phyloP scores from a whole-genome alignment of 1,139 yeast species.

The Hansenula lynferdii region DNA sequence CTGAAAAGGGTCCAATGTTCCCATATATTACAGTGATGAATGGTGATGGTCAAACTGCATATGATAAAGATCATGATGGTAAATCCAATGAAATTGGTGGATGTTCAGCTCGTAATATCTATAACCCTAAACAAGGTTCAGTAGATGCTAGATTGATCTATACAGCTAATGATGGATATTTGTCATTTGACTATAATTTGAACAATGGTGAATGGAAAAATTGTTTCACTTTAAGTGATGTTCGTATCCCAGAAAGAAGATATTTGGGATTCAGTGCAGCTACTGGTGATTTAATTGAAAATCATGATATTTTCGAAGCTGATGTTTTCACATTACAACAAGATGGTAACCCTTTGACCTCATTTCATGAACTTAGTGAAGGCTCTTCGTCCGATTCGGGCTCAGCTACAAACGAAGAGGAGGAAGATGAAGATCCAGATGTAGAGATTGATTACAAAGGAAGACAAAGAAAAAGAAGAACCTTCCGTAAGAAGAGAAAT shows the following conservation, averaged over 20 bases:
- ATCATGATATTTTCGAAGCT: constrained; percentile 54
- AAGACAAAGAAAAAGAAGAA: constrained; percentile 19
- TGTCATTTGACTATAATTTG: constrained; percentile 65
- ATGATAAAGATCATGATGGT: constrained; percentile 71
- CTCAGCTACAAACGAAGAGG: constrained; percentile 34
- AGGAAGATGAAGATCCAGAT: constrained; percentile 4
- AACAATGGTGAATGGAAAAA: constrained; percentile 58
- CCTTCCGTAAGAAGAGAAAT: constrained; percentile 23
- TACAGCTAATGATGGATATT: constrained; percentile 54
- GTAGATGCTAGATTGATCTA: constrained; percentile 49
- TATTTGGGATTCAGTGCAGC: constrained; percentile 73
- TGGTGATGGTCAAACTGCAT: constrained; percentile 57
- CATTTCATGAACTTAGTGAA: constrained; percentile 23
- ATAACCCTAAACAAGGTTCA: constrained; percentile 35
- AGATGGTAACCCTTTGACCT: constrained; percentile 25
- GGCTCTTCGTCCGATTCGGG: constrained; percentile 32
- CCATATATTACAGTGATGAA: constrained; percentile 70
- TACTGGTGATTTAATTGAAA: constrained; percentile 73
- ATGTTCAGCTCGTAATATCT: constrained; percentile 52
- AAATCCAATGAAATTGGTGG: constrained; percentile 67
- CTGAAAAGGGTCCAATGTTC: constrained; percentile 52
- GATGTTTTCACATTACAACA: constrained; percentile 46
- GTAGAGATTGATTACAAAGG: constrained; percentile 14
- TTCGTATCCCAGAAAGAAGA: constrained; percentile 43
- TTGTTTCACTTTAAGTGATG: constrained; percentile 56